Evolutionary conservation across 2,329 filamentous ascomycete species (phyloP), one percentile per base, ranked within the genome.

Genomic region (Trichoderma arundinaceum): DNA sequence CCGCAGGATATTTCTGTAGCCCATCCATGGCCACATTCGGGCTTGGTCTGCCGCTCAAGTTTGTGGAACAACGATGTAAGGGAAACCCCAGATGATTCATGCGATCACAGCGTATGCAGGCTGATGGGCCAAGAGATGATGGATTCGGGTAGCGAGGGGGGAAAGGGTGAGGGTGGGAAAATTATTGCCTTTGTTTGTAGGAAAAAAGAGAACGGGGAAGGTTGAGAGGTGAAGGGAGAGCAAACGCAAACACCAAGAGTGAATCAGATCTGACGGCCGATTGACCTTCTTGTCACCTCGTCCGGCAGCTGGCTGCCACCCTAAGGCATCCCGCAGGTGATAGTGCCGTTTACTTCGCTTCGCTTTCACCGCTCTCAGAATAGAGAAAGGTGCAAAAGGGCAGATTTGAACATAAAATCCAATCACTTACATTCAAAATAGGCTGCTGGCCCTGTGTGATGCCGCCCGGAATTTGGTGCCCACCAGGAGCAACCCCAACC

Each of bases 391-490:
- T 32, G 44, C n/a, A 57, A 39, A 22, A 49, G 22, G n/a, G 28
- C n/a, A 59, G 7, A 6, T 6, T 7, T 10, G 35, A 46, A 58
- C 7, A 13, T 22, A 38, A 33, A 19, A 35, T 52, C 13, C 19
- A 33, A 46, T 56, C 39, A 82, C 83, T 81, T 72, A 85, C 84
- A 75, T 88, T 88, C 43, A 81, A 66, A 68, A 81, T 81, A 7
- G 79, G 79, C 49, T 81, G 79, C 68, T 81, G 79, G 39, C 79
- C 79, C 57, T 80, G 79, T 1, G 76, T 75, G 41, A 79, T 78
- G 10, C 77, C 76, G 2, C 77, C 77, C 4, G 78, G 76, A 33
- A 78, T 76, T 69, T 78, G 77, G 64, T 78, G 77, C 4, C 74
- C 75, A 13, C 72, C 75, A 15, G 78, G 74, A 22, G 74, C 75